These are phyloP conservation scores for Diaporthe destruens DNA, from an alignment of 2,329 filamentous ascomycete species.

Conservation along the genomic window DNA sequence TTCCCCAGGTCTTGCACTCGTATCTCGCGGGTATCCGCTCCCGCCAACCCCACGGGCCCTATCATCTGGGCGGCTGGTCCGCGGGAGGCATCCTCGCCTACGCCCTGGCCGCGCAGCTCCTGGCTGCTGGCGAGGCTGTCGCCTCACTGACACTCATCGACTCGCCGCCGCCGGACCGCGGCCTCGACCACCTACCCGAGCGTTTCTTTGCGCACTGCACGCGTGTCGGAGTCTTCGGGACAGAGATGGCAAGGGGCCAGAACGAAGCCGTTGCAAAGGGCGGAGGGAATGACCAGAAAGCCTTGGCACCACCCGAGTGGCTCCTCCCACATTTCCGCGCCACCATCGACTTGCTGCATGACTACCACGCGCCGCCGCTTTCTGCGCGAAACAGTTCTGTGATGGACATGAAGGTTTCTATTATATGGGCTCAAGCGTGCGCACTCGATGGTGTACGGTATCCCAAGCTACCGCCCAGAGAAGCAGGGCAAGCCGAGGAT, in stretches of 20 bases:
- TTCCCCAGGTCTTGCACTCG: conserved; percentile 41
- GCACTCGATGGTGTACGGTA: conserved; percentile 14
- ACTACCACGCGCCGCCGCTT: conserved; percentile 6
- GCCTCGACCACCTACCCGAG: conserved; percentile 15
- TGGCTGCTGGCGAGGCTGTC: conserved; percentile 42
- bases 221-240: neutral
- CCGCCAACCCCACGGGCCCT: conserved; percentile 49
- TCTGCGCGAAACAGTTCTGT: neutral
- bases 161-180: conserved; percentile 17
- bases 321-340: conserved; percentile 21
- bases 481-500: neutral
- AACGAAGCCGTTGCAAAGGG: neutral
- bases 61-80: conserved; percentile 46
- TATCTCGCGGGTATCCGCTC: conserved; percentile 73
- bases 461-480: neutral
- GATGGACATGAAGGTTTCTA: neutral
- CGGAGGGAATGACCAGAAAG: neutral
- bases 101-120: conserved; percentile 44
- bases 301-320: neutral
- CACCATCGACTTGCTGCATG: conserved; percentile 13
- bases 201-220: conserved; percentile 19
- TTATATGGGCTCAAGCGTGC: neutral
- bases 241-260: neutral
- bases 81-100: conserved; percentile 46
- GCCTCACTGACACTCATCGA: conserved; percentile 45